phyloP scores from a whole-genome alignment of 2,329 filamentous ascomycete species.

The Ceratocystis lukuohia region DNA sequence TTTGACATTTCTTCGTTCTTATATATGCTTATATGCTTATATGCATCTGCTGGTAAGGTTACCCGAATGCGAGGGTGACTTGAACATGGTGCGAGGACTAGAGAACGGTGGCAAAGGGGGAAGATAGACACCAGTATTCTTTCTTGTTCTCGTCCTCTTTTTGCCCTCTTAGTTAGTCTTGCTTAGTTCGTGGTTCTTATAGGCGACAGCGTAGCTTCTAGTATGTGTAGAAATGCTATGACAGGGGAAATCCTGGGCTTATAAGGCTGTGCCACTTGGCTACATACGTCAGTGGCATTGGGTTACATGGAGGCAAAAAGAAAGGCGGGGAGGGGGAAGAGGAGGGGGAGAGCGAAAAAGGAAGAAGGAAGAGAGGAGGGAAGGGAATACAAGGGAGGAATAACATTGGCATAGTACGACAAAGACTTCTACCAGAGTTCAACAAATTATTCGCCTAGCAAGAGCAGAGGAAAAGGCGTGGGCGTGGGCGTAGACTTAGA shows the following conservation, averaged over 20 bases:
- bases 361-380: background rate
- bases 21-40: background rate
- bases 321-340: background rate
- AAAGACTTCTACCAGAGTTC: too few species aligned
- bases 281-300: slow-evolving; percentile 3
- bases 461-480: too few species aligned
- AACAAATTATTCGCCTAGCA: too few species aligned
- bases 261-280: slow-evolving; percentile 1
- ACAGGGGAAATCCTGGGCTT: background rate
- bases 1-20: background rate
- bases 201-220: background rate
- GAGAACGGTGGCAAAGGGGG: too few species aligned
- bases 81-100: too few species aligned
- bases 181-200: background rate
- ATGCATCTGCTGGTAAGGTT: background rate
- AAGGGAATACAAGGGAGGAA: too few species aligned
- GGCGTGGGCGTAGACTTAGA: too few species aligned
- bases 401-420: too few species aligned
- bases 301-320: slow-evolving; percentile 1
- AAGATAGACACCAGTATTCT: too few species aligned
- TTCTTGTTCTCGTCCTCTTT: too few species aligned
- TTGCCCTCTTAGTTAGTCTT: background rate
- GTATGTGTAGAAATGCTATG: background rate
- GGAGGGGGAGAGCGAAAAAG: background rate
- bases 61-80: too few species aligned